Evolutionary conservation across 495 filamentous ascomycete genomes (phyloP), one percentile per base, ranked within the genome.

Genomic region (Penicillium nucicola): DNA sequence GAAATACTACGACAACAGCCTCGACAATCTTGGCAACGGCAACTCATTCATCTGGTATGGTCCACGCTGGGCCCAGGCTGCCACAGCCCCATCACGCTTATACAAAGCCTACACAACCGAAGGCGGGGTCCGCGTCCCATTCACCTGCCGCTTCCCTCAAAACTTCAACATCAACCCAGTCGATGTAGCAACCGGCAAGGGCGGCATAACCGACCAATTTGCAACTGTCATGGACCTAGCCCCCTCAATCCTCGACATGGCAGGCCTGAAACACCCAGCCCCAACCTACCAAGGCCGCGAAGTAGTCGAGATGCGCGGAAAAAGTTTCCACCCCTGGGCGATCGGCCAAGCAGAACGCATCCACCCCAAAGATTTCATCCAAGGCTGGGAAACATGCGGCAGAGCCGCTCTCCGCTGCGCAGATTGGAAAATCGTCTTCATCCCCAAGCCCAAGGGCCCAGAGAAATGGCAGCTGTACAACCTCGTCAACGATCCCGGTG

Each of bases 41-140:
- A 77, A 84, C 65, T 79, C 74, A 1, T 85, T 84, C 62, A 78
- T 84, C 56, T 84, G 82, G 82, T 85, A 85, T 50, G 81, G 83
- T 5, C 81, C 80, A 12, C 77, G 79, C 45, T 83, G 83, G 82
- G 82, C 81, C 10, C 76, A 82, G 53, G 84, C 83, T 28, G 76
- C 82, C 14, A 86, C 83, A 13, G 80, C 84, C 9, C 80, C 84
- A 5, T 78, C 73, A n/a, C 69, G 82, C 30, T 68, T 82, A 5
- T 82, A 80, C 64, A 85, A 85, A 51, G 78, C 79, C 28, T 84
- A 75, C 64, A 83, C 81, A 10, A 82, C 82, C 12, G 79, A 86
- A 51, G 81, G 82, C 17, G 82, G 80, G 39, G 77, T 84, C 8
- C 75, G 77, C 15, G 78, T 81, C 11, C 81, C 82, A 1, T 83